These are phyloP conservation scores for Cercospora nicotianae DNA, from an alignment of 2,329 filamentous ascomycete species.

Conservation along the genomic window DNA sequence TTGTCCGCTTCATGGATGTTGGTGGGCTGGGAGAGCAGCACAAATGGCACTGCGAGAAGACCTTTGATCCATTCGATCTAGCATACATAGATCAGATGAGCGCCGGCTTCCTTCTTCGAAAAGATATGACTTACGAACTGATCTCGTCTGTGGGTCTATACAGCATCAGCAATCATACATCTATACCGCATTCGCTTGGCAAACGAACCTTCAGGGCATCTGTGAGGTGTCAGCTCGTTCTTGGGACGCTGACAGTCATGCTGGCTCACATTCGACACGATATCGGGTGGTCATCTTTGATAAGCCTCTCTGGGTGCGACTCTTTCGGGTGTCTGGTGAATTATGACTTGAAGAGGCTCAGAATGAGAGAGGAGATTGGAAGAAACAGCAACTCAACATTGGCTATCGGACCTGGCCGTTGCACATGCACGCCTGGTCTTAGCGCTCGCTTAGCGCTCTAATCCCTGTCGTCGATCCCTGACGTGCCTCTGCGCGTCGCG, in stretches of 20 bases:
- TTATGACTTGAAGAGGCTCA: not conserved
- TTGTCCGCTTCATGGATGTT: conserved; percentile 74
- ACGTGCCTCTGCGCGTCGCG: conserved; percentile 1
- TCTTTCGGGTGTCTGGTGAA: not conserved
- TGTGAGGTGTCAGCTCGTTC: conserved; percentile 36
- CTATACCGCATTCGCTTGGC: not conserved
- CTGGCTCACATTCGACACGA: conserved; percentile 40
- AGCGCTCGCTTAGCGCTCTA: not conserved
- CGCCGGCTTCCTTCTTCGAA: no score
- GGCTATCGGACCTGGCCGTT: conserved; percentile 10
- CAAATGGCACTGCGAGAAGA: conserved; percentile 90
- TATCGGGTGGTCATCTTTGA: conserved; percentile 42
- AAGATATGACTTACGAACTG: conserved; percentile 67
- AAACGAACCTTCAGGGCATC: conserved; percentile 63
- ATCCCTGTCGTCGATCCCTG: conserved; percentile 1
- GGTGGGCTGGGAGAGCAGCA: conserved; percentile 91
- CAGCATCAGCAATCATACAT: conserved; percentile 27
- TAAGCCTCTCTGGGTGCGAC: not conserved
- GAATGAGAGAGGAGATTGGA: not conserved
- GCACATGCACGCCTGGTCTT: not conserved
- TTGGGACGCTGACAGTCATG: not conserved
- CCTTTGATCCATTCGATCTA: conserved; percentile 73
- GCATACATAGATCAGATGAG: conserved; percentile 15
- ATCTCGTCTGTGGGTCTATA: conserved; percentile 84
- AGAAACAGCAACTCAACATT: not conserved